Evolutionary conservation across 192 early-diverging fungal genomes (phyloP).

Genomic region (Dimargaris cristalligena): DNA sequence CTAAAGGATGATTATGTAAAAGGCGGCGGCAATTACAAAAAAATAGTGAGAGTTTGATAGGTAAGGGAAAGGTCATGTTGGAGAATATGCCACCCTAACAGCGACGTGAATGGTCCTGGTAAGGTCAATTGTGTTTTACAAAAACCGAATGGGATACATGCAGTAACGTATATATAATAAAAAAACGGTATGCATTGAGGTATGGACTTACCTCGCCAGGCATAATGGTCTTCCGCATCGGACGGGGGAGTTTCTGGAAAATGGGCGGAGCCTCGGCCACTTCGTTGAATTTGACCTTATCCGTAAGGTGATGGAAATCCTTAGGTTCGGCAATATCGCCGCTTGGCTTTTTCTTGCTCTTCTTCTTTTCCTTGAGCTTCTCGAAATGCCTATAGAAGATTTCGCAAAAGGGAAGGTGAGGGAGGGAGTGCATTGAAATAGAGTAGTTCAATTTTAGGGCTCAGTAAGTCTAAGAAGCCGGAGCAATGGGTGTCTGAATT

Average conservation of each 20-base stretch:
- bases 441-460: no score
- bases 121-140: constrained; percentile 14
- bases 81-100: neutral
- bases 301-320: constrained; percentile 35
- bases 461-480: no score
- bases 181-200: neutral
- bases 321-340: no score
- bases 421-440: no score
- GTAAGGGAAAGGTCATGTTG: neutral
- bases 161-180: constrained; percentile 9
- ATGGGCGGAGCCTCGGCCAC: constrained; percentile 35
- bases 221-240: constrained; percentile 27
- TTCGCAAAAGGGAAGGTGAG: no score
- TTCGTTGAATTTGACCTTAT: constrained; percentile 35
- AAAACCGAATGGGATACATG: constrained; percentile 15
- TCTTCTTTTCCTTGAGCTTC: no score
- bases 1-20: no score
- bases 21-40: no score
- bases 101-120: constrained; percentile 12
- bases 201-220: constrained; percentile 20
- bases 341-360: no score
- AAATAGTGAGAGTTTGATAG: no score
- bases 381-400: no score
- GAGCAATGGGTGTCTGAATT: no score
- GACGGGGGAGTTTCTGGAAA: constrained; percentile 20